Base-by-base conservation (phyloP, 352 stramenopile genomes). In the Globisporangium acanthophoron region DNA sequence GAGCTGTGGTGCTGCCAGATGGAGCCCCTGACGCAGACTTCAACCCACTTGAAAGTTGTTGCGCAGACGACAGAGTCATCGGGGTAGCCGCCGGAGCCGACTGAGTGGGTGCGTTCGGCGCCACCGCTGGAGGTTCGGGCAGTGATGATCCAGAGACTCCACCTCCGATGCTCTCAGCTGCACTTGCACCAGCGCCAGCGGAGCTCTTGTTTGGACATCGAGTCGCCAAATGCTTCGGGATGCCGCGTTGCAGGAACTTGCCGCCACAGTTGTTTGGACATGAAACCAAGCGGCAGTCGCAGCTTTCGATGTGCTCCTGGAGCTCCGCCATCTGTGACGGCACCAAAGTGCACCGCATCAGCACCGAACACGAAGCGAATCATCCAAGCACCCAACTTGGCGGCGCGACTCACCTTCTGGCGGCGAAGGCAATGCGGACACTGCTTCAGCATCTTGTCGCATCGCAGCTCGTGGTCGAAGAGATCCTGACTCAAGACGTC, bases 271-370 rank as follows among this genome's bases (percentile, higher is more conserved):
- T 68, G 48, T 90, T 90, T 20, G 84, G 79, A 59, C 84, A 93
- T 0, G 78, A 69, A 13, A 91, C 79, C 13, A 93, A 66, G 41
- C 84, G 81, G 47, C 81, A 91, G 64, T 93, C 84, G 43, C 84
- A 93, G 48, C 73, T 86, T 41, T 93, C 78, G 39, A 93, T 91
- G 51, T 93, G 84, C 6, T 91, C 81, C 61, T 89, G 78, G 16
- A 93, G 67, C 43, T 93, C 80, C 0, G 73, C 70, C 64, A 84
- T 83, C 78, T 88, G 49, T 9, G 13, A 3, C 33, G 29, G 39
- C 13, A 6, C 29, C 6, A 31, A 47, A 3, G 13, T 1, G 43
- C 44, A 35, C n/a, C 15, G 27, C 9, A 41, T 29, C 1, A 20
- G 35, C 2, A 33, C 6, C n/a, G 31, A 43, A 21, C 8, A 46